These are phyloP conservation scores for Mortierella sp. DNA, from an alignment of 371 early-diverging fungal genomes.

Conservation along the genomic window DNA sequence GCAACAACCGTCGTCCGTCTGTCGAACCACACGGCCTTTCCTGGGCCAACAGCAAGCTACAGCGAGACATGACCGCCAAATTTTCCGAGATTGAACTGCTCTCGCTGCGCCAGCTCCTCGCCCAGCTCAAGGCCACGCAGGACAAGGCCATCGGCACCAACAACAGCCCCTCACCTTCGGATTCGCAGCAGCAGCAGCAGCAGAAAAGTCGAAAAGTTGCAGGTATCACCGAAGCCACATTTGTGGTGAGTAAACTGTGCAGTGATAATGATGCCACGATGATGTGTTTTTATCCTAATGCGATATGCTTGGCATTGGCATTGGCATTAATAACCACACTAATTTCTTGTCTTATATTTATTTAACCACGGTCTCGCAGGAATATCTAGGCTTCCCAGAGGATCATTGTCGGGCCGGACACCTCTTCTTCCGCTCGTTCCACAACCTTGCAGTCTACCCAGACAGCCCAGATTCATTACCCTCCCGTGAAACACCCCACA, in stretches of 20 bases:
- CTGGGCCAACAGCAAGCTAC: slow-evolving; percentile 31
- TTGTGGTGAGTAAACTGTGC: slow-evolving; percentile 40
- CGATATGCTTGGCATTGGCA: background rate
- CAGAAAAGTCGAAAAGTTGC: background rate
- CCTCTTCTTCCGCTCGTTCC: slow-evolving; percentile 50
- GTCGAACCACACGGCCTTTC: slow-evolving; percentile 8
- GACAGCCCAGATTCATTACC: slow-evolving; percentile 18
- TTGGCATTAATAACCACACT: background rate
- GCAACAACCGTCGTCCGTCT: background rate
- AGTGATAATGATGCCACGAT: no score
- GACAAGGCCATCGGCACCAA: slow-evolving; percentile 5
- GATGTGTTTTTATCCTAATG: no score
- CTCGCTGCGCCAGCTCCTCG: slow-evolving; percentile 34
- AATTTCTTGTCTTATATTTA: background rate
- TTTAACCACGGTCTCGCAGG: slow-evolving; percentile 16
- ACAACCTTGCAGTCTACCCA: slow-evolving; percentile 36
- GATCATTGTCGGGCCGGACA: slow-evolving; percentile 15
- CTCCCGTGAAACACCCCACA: background rate
- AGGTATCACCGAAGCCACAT: slow-evolving; percentile 42
- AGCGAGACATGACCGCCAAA: slow-evolving; percentile 24
- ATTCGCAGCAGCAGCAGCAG: slow-evolving; percentile 4
- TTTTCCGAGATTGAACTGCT: slow-evolving; percentile 37
- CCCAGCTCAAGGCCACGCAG: slow-evolving; percentile 29
- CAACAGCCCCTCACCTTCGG: background rate
- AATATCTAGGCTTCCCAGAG: slow-evolving; percentile 29